Percentiles rank a stretch among this genome's conserved stretches.
phyloP scores from a whole-genome alignment of 345 rosid genomes.

The Populus euphratica region DNA sequence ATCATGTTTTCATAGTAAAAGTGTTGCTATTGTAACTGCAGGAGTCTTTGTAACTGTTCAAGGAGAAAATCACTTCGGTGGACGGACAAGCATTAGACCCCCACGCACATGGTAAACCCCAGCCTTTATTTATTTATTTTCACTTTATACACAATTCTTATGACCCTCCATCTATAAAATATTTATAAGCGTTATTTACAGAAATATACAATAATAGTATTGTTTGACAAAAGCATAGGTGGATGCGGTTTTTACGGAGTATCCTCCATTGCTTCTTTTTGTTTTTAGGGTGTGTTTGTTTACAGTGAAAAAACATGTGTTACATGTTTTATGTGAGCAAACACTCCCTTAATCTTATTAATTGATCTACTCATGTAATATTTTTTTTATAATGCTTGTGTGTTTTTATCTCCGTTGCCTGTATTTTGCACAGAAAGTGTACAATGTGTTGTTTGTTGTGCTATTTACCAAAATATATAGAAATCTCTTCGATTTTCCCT shows the following conservation, averaged over 20 bases:
- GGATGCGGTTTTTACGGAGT: constrained; percentile 67
- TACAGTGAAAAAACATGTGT: too few relatives aligned
- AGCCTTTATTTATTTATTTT: neutral
- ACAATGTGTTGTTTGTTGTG: neutral
- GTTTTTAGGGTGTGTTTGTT: neutral
- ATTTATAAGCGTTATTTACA: neutral
- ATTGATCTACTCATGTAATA: constrained; percentile 27
- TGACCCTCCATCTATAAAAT: neutral
- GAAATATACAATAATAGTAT: neutral
- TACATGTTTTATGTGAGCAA: too few relatives aligned
- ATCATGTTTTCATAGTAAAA: neutral
- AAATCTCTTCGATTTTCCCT: neutral
- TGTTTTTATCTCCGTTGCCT: neutral
- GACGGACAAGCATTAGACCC: constrained; percentile 16
- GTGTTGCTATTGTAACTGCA: constrained; percentile 1
- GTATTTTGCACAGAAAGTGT: neutral
- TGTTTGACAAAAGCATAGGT: constrained; percentile 13
- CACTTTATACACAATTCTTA: neutral
- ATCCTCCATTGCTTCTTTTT: constrained; percentile 41
- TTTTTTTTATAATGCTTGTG: neutral
- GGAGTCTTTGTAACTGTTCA: constrained; percentile 30
- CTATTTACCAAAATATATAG: neutral
- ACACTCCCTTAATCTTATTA: neutral
- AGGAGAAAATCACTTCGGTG: constrained; percentile 17
- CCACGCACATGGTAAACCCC: constrained; percentile 13